Base-by-base conservation (phyloP, 2,329 filamentous ascomycete genomes). In the Blastomyces percursus region DNA sequence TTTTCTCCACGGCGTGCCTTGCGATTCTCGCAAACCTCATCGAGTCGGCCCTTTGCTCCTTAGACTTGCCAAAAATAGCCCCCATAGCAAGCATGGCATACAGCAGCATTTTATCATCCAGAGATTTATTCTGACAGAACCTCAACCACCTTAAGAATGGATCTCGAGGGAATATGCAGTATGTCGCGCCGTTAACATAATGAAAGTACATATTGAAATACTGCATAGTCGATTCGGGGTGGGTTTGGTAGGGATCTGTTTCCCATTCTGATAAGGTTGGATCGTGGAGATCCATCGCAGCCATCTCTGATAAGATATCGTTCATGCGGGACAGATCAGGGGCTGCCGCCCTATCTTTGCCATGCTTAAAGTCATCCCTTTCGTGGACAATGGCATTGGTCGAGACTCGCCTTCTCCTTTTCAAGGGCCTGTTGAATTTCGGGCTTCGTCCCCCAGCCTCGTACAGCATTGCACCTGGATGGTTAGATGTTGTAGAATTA, bases 61-160 rank as follows among this genome's bases (percentile, higher is more conserved):
- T 69, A 40, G 79, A 76, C 6, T 73, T 67, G 1, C 81, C 81
- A 66, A 85, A 86, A 1, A 82, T 70, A 4, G 82, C 81, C 0
- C 82, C 84, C 67, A 85, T 69, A 1, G 83, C 80, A 64, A 87
- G 76, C 67, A 86, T 78, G 1, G 81, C 78, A 69, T 87, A 86
- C 11, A 87, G 73, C 3, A 86, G 74, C 80, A 86, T 84, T 50
- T 81, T 75, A 68, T 86, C 84, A 50, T 82, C 78, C 24, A 75
- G 71, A 16, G 76, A 79, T 67, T 83, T 84, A 12, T 77, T 72
- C n/a, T 69, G 71, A 46, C 71, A 74, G 16, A 75, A 77, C 59
- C 77, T 76, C 42, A 83, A 72, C 85, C 85, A 87, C 27, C 74
- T 68, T 32, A 78, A 73, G 66, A 87, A 86, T 11, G 78, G 75